Base-by-base conservation (phyloP, 495 filamentous ascomycete genomes). In the Penicillium egyptiacum region DNA sequence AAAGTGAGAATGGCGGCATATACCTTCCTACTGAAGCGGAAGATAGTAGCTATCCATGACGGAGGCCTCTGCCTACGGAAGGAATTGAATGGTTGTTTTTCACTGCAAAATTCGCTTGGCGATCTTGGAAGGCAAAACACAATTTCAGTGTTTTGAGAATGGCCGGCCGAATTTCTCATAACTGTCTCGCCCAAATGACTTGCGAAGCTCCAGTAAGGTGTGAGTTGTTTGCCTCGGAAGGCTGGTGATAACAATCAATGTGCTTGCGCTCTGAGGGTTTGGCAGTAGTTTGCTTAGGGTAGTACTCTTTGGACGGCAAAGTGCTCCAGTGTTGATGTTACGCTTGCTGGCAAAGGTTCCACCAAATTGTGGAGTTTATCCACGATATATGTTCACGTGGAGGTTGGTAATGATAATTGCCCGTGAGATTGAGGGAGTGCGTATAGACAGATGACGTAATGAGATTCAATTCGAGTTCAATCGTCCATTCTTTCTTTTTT, bases 241-340 rank as follows among this genome's bases (percentile, higher is more conserved):
- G 57, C 52, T 9, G 58, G 44, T 7, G 51, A 50, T 22, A 73
- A 70, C 48, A 40, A 50, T 1, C 16, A 39, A 8, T n/a, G 6
- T 17, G 14, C 51, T 71, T 25, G 65, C 50, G 10, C 46, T 73
- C 39, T 52, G 69, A n/a, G 57, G 57, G 60, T 60, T 22, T 67
- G 58, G 37, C 55, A 41, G 14, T 50, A 62, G 41, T 67, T 61
- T 17, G 59, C 59, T 4, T 55, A 59, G 45, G 69, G 67, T 6
- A 70, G 60, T 35, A 12, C 11, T 4, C 68, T 68, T 41, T 69
- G 71, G 63, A 68, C 57, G 23, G 58, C 62, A n/a, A 70, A 65
- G 57, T 68, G 60, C 30, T 35, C 40, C 14, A 66, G 64, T 17
- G n/a, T n/a, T n/a, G 64, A 69, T 50, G 64, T 31, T 0, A 33